A percentile compares a stretch with the other conserved stretches of the same genome.
These are phyloP conservation scores for Baorangia bicolor DNA, from an alignment of 768 basidiomycete species.

Conservation along the genomic window DNA sequence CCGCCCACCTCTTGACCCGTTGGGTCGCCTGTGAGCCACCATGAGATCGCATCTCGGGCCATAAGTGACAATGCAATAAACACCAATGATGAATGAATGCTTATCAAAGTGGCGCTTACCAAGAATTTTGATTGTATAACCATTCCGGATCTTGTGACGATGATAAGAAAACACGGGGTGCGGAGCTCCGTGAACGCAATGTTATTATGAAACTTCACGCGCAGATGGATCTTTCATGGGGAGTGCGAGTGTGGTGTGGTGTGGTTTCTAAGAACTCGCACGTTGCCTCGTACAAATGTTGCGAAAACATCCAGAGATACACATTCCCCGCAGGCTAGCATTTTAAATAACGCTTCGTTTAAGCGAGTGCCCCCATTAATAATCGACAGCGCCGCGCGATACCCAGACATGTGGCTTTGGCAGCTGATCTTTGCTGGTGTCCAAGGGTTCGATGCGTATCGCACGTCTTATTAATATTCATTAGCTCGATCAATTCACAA, in stretches of 20 bases:
- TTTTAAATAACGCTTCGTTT: not conserved
- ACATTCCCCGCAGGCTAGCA: not conserved
- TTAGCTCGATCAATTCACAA: not conserved
- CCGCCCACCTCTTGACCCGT: constrained; percentile 24
- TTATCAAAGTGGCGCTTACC: not conserved
- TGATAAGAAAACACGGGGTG: not conserved
- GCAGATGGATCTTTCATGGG: not conserved
- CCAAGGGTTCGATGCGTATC: too few species aligned
- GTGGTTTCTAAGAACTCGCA: not conserved
- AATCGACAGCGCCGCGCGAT: not conserved
- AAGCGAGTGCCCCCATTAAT: not conserved
- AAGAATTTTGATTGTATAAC: not conserved
- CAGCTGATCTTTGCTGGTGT: not conserved
- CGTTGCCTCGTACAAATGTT: not conserved
- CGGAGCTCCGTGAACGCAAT: not conserved
- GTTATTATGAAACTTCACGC: not conserved
- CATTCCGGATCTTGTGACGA: not conserved
- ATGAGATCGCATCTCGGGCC: not conserved
- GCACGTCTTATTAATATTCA: not conserved
- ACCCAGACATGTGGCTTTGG: not conserved
- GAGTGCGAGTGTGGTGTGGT: not conserved
- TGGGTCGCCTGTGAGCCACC: constrained; percentile 11
- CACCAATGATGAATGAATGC: not conserved
- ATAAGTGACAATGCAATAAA: not conserved
- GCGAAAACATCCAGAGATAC: not conserved